These are phyloP conservation scores for Penicillium macrosclerotiorum DNA, from an alignment of 495 filamentous ascomycete species.

Conservation along the genomic window DNA sequence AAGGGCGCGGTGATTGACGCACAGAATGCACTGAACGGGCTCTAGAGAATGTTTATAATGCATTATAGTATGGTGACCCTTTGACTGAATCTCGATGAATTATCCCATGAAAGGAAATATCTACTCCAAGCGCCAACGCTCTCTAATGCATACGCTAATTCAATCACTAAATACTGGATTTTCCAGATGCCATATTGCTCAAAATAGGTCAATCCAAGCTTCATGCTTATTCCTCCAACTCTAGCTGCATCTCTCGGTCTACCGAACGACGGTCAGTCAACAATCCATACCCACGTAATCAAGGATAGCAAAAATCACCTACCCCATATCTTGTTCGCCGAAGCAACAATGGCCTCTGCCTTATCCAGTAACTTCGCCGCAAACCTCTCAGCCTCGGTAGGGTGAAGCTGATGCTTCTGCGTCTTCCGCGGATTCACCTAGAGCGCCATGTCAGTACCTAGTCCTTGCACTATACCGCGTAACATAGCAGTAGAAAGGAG, in stretches of 20 bases:
- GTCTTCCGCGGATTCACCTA: conserved; percentile 52
- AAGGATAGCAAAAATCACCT: conserved; percentile 11
- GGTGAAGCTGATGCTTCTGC: conserved; percentile 55
- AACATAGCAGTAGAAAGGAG: too few species aligned
- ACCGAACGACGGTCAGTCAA: conserved; percentile 6
- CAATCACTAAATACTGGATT: too few species aligned
- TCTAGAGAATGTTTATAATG: conserved; percentile 31
- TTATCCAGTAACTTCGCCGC: conserved; percentile 62
- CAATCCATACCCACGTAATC: background rate
- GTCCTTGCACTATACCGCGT: too few species aligned
- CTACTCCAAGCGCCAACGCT: conserved; percentile 9
- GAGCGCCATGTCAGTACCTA: background rate
- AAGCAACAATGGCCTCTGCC: conserved; percentile 65
- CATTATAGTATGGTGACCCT: too few species aligned
- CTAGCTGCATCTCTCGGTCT: conserved; percentile 46
- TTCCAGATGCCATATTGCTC: background rate
- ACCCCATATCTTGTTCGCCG: conserved; percentile 75
- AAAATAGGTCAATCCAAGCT: background rate
- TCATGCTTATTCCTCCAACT: conserved; percentile 36
- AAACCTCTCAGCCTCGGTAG: conserved; percentile 60
- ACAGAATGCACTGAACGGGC: conserved; percentile 58
- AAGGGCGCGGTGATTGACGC: conserved; percentile 56
- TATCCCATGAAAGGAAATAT: background rate
- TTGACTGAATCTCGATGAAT: background rate
- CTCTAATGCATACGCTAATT: background rate